Base-by-base conservation (phyloP, 2,329 filamentous ascomycete genomes). In the Penicillium italicum region DNA sequence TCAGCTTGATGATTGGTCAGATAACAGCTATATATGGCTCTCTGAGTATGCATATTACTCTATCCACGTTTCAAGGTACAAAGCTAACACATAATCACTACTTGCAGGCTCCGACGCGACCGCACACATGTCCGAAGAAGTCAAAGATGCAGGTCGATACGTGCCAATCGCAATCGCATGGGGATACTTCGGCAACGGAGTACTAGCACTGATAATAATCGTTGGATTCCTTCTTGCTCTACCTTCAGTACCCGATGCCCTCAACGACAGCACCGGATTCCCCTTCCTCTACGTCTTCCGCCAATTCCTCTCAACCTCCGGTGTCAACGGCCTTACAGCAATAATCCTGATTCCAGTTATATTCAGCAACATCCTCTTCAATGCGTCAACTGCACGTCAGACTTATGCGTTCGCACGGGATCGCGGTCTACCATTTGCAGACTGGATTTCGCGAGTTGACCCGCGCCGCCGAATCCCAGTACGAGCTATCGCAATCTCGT, bases 211-310 rank as follows among this genome's bases (percentile, higher is more conserved):
- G 30, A 65, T 79, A 20, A 72, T 77, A 31, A 61, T 80, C 4
- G 69, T 81, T 8, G 67, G 77, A 2, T 76, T 76, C 1, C 77
- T 79, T 18, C 66, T 80, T 44, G 59, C 63, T 22, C 61, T 72
- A 30, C 67, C 67, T 12, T 67, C 68, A 7, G 58, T 73, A 4
- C 61, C 69, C 4, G 57, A 64, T 26, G 71, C 78, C 2, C 69
- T 79, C 1, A 62, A 70, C 5, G 74, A 76, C 5, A 57, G 66
- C 1, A 80, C 77, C 0, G 69, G 73, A 0, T 79, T 76, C 42
- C 76, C 80, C 12, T 74, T 79, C 63, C 72, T 78, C 61, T 76
- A 80, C 38, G 76, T 80, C 41, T 80, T 84, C 48, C 52, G 57
- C 14, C 59, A 69, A 16, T 58, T 66, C 5, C 50, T 67, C 16